Base-by-base conservation (phyloP, 2,329 filamentous ascomycete species). In the Microcyclospora pomicola region DNA sequence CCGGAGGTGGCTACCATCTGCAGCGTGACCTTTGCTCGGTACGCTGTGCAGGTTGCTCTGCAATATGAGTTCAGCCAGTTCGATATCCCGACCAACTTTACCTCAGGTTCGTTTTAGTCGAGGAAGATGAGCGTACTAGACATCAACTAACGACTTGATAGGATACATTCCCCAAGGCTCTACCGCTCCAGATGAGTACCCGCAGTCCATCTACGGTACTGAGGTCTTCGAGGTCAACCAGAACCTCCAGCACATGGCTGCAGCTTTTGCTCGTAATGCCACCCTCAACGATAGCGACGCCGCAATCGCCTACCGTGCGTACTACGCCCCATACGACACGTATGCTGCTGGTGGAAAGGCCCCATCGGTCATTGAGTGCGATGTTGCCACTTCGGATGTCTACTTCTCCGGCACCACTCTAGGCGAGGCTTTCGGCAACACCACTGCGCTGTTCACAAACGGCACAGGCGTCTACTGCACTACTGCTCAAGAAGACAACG, bases 11-110 rank as follows among this genome's bases (percentile, higher is more conserved):
- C 69, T 15, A 83, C 80, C 0, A 65, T 81, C 4, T 74, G 72
- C 33, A 70, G 71, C 31, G 79, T 82, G 0, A 77, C 77, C 1
- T 73, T 87, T 38, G 71, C 76, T 29, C 70, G 73, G 15, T 87
- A 76, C 51, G 73, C 79, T 0, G 69, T 86, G 5, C 82, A 86
- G 53, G 79, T 84, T 2, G 80, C 76, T 0, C 63, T 85, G 37
- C 80, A 86, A 56, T 82, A 84, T 46, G 81, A 86, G 57, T 73
- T 86, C 43, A 80, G 85, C 48, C 62, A 72, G 1, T 71, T 80
- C 27, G 79, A 83, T 43, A 71, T 82, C 27, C 77, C 79, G 0
- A 52, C 53, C 2, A 77, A 76, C 55, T 83, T 70, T 59, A 62
- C 68, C 1, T n/a, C 30, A 5, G 30, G 30, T 31, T 9, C 12